Evolutionary conservation across 2,329 filamentous ascomycete genomes (phyloP).

Genomic region (Zalaria obscura): DNA sequence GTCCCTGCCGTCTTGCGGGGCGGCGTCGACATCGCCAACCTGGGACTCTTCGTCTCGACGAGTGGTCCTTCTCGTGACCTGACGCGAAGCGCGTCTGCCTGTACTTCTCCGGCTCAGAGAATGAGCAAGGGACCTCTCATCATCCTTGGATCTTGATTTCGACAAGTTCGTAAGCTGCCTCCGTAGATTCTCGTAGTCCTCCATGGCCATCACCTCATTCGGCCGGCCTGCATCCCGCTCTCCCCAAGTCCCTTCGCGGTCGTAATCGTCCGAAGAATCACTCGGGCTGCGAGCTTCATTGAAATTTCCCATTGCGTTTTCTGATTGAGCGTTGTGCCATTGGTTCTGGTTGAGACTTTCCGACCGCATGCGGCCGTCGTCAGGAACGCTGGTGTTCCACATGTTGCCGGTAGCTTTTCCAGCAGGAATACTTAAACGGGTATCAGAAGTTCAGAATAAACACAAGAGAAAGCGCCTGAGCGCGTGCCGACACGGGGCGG

Average conservation of each 20-base stretch:
- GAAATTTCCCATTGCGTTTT: not conserved
- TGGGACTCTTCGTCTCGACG: conserved; percentile 7
- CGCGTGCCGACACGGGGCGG: no score
- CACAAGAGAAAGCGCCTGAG: no score
- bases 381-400: conserved; percentile 4
- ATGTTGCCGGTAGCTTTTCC: not conserved
- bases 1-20: conserved; percentile 27
- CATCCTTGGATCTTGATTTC: conserved; percentile 22
- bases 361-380: conserved; percentile 2
- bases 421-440: not conserved
- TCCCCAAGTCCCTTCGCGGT: conserved; percentile 43
- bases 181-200: conserved; percentile 44
- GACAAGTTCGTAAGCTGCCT: conserved; percentile 41
- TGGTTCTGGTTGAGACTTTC: conserved; percentile 2
- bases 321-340: conserved; percentile 3
- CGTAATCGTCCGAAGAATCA: conserved; percentile 2
- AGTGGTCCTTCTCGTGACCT: conserved; percentile 7
- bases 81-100: conserved; percentile 10
- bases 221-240: conserved; percentile 43
- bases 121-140: conserved; percentile 9
- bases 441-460: not conserved
- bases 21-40: conserved; percentile 24
- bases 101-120: conserved; percentile 8
- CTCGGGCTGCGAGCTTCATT: not conserved
- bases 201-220: conserved; percentile 39